Evolutionary conservation across 805 yeast species (phyloP).

Genomic region (Barnettozyma pratensis): DNA sequence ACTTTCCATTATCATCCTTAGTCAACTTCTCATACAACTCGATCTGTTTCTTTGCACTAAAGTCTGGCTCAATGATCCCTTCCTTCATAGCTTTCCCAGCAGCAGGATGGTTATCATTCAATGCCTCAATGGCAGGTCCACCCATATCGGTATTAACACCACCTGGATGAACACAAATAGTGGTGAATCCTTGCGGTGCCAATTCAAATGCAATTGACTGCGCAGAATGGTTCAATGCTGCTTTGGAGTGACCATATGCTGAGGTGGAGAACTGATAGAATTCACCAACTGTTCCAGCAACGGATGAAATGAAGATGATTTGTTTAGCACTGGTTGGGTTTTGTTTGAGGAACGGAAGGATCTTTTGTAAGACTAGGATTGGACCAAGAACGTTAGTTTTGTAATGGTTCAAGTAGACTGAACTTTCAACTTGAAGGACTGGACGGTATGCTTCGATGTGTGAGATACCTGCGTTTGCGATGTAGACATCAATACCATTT

Average conservation of each 20-base stretch:
- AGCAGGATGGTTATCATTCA: not conserved
- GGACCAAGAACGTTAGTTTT: slow-evolving; percentile 10
- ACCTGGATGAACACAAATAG: slow-evolving; percentile 36
- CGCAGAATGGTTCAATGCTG: slow-evolving; percentile 29
- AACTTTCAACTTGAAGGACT: not conserved
- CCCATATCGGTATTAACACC: slow-evolving; percentile 34
- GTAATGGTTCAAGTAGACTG: not conserved
- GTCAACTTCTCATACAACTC: slow-evolving; percentile 20
- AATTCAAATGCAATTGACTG: slow-evolving; percentile 25
- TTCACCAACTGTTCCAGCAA: slow-evolving; percentile 20
- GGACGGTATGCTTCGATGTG: not conserved
- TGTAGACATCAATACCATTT: slow-evolving; percentile 12
- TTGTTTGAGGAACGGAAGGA: slow-evolving; percentile 17
- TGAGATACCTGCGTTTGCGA: slow-evolving; percentile 15
- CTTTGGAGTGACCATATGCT: slow-evolving; percentile 30
- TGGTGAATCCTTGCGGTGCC: slow-evolving; percentile 23
- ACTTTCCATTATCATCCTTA: slow-evolving; percentile 25
- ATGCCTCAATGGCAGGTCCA: not conserved
- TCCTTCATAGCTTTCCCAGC: too few relatives aligned
- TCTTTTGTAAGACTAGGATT: slow-evolving; percentile 1
- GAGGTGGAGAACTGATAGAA: slow-evolving; percentile 7
- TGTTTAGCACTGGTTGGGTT: slow-evolving; percentile 12
- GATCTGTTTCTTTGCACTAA: slow-evolving; percentile 14
- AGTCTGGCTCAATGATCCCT: not conserved
- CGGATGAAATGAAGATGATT: slow-evolving; percentile 20